phyloP scores from a whole-genome alignment of 768 basidiomycete genomes.

The Polyporus arcularius region DNA sequence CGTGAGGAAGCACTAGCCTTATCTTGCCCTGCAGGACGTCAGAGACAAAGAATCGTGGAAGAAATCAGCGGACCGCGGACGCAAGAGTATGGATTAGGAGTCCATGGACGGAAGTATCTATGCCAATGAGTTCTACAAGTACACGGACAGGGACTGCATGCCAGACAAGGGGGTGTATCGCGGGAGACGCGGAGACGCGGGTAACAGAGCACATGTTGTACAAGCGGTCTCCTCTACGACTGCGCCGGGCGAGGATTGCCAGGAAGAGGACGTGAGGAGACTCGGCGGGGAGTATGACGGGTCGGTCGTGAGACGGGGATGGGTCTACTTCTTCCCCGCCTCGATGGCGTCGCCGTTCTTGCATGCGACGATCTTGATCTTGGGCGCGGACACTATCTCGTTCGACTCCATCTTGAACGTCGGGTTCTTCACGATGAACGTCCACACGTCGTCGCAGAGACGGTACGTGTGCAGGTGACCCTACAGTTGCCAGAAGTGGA shows the following conservation, averaged over 20 bases:
- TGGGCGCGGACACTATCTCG: conserved; percentile 67
- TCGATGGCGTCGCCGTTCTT: conserved; percentile 92
- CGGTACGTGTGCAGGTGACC: conserved; percentile 92
- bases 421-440: conserved; percentile 93
- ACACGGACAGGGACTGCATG: neutral
- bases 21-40: too few species aligned
- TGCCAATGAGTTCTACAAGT: neutral
- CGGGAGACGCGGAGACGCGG: neutral
- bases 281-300: neutral
- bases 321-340: conserved; percentile 67
- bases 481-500: conserved; percentile 29
- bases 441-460: conserved; percentile 97
- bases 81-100: neutral
- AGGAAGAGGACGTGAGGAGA: neutral
- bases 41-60: too few species aligned
- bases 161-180: neutral
- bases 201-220: neutral
- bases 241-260: neutral
- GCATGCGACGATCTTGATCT: conserved; percentile 98
- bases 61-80: neutral
- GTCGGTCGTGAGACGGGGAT: neutral
- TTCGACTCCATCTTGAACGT: conserved; percentile 95
- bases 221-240: neutral
- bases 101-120: neutral
- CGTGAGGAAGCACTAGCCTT: too few species aligned